Base-by-base conservation (phyloP, 768 basidiomycete genomes). In the Kwoniella heveanensis region DNA sequence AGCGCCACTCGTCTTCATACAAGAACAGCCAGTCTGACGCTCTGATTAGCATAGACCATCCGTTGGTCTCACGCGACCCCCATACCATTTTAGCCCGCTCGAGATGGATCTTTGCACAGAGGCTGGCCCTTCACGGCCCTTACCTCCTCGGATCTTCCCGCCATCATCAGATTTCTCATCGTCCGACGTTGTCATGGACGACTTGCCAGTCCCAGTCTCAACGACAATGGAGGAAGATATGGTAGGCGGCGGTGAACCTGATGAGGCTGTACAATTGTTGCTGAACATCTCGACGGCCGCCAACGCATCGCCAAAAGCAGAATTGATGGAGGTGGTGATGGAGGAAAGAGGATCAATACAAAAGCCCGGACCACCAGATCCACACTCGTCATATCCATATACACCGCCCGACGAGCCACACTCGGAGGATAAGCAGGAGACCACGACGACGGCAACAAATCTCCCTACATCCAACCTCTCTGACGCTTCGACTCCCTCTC, bases 261-360 rank as follows among this genome's bases (percentile, higher is more conserved):
- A 70, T 36, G 72, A 74, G 51, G 72, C 72, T 6, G 72, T 67
- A 4, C 60, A 66, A 21, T 54, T 74, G 15, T 44, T 74, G 17
- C 60, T 74, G 7, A 65, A 67, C 22, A 67, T 74, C 49, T 65
- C 68, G 6, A 24, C 65, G 37, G 59, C 47, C 6, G 62, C 36
- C 12, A 59, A 64, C 27, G 54, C 50, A 44, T 36, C 54, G 19
- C 62, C 57, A 0, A 47, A 59, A 21, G 47, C 63, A 17, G 49
- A 56, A 19, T 17, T 21, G 15, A 36, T 52, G 25, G 62, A 57
- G 17, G 56, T 53, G 7, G 27, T 57, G 7, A 57, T 54, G 49
- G 62, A 57, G 30, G 56, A 64, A 19, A 25, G 32, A 30, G 29
- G 17, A 36, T 44, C 46, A 22, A 7, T 47, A 52, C 37, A 37